Evolutionary conservation across 2,329 filamentous ascomycete genomes (phyloP).

Genomic region (Ophioceras dolichostomum): DNA sequence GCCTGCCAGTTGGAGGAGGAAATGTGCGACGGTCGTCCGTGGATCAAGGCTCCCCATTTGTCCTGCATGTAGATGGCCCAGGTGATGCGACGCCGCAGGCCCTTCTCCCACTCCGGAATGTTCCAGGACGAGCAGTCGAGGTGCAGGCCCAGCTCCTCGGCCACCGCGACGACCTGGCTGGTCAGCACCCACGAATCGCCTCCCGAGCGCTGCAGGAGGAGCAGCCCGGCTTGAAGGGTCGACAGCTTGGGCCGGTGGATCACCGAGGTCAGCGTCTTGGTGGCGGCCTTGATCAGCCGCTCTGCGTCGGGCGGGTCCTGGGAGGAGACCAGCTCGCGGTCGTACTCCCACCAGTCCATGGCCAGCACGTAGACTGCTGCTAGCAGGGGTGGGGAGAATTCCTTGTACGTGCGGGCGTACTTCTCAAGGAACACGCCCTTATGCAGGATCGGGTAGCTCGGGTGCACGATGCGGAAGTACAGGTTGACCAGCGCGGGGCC

Average conservation of each 20-base stretch:
- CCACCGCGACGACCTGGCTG: conserved; percentile 75
- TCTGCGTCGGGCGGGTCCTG: conserved; percentile 60
- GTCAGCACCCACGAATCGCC: conserved; percentile 76
- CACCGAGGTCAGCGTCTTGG: conserved; percentile 54
- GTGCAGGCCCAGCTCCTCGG: conserved; percentile 79
- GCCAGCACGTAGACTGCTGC: conserved; percentile 77
- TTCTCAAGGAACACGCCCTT: conserved; percentile 71
- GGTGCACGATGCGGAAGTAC: conserved; percentile 73
- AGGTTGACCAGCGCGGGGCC: conserved; percentile 67
- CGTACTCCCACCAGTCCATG: conserved; percentile 78
- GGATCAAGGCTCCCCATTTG: conserved; percentile 66
- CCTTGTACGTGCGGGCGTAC: conserved; percentile 58
- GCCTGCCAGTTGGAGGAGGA: conserved; percentile 39
- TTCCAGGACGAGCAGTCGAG: conserved; percentile 81
- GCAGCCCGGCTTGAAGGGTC: conserved; percentile 63
- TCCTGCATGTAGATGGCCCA: conserved; percentile 95
- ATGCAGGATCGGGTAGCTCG: conserved; percentile 71
- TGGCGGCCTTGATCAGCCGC: conserved; percentile 49
- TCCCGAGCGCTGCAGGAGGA: conserved; percentile 63
- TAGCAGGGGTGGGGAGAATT: conserved; percentile 65
- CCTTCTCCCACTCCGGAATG: conserved; percentile 78
- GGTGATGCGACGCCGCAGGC: conserved; percentile 70
- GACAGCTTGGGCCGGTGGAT: conserved; percentile 75
- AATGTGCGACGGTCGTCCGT: conserved; percentile 45
- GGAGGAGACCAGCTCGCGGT: conserved; percentile 49